Evolutionary conservation across 2,329 filamentous ascomycete species (phyloP), one percentile per base, ranked within the genome.

Genomic region (Lojkania enalia): DNA sequence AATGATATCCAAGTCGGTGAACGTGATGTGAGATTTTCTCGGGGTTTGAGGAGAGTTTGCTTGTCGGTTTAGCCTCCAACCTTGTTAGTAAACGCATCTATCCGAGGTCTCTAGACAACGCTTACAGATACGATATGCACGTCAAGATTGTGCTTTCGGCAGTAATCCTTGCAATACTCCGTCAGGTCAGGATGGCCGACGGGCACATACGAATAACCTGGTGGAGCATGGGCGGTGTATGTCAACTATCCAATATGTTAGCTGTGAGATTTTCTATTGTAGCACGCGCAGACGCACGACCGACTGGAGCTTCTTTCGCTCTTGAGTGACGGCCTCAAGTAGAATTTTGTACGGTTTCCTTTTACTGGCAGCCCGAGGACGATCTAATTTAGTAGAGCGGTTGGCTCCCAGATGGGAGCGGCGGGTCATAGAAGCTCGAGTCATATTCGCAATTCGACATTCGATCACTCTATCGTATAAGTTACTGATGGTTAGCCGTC

Each of bases 1-100:
- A 85, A 59, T 85, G 82, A 60, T 82, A 81, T 13, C 83, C 83
- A 49, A 84, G 77, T 30, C 82, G 76, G 54, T 82, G 77, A 37
- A 84, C 76, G 59, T 85, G 80, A 55, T 82, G 76, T 2, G 80
- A 81, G 2, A 85, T 67, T 47, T 77, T 74, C 40, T 78, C 75
- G 11, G 71, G 75, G 37, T 75, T 66, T 48, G 71, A 66, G 55
- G 78, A 74, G 20, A 72, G 77, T 35, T 74, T 77, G 48, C 75
- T 79, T 73, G 78, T 65, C 1, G 67, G 65, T 41, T 63, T 64
- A 6, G 61, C 63, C 69, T 65, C n/a, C n/a, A n/a, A n/a, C n/a
- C n/a, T n/a, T n/a, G n/a, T n/a, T n/a, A n/a, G n/a, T n/a, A n/a
- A n/a, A n/a, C n/a, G n/a, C n/a, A n/a, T n/a, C n/a, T n/a, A n/a